Percentiles rank a stretch among this genome's conserved stretches.
These are phyloP conservation scores for Torulaspora delbrueckii DNA, from an alignment of 805 yeast genomes.

Conservation along the genomic window DNA sequence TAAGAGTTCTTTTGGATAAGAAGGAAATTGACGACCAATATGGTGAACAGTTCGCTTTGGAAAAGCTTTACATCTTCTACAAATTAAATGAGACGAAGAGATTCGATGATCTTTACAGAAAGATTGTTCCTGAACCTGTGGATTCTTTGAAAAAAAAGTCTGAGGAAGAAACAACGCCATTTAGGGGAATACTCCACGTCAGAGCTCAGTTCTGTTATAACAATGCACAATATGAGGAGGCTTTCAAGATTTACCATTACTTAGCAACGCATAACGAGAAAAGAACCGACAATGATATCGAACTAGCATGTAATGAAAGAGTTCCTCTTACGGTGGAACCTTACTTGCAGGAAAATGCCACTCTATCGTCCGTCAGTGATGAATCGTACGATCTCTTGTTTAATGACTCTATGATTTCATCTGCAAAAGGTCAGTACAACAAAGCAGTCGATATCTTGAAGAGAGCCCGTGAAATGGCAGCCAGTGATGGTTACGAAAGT, in stretches of 20 bases:
- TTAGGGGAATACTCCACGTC: conserved; percentile 44
- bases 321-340: conserved; percentile 54
- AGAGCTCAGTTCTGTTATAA: conserved; percentile 51
- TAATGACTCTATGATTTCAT: conserved; percentile 55
- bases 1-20: conserved; percentile 39
- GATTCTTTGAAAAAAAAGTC: conserved; percentile 5
- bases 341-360: conserved; percentile 12
- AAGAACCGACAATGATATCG: conserved; percentile 39
- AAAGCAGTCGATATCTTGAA: conserved; percentile 42
- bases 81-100: conserved; percentile 42
- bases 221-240: conserved; percentile 45
- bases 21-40: conserved; percentile 36
- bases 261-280: conserved; percentile 38
- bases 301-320: conserved; percentile 62
- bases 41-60: conserved; percentile 41
- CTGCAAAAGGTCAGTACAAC: conserved; percentile 41
- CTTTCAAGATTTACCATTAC: conserved; percentile 48
- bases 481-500: conserved; percentile 38
- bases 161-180: conserved; percentile 8
- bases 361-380: conserved; percentile 15
- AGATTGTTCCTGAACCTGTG: conserved; percentile 15
- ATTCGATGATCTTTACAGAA: conserved; percentile 26
- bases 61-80: conserved; percentile 59
- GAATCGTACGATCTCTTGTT: conserved; percentile 57
- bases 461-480: conserved; percentile 42